phyloP scores from a whole-genome alignment of 129 eudicot species.

The Chrysanthemum lavandulifolium region DNA sequence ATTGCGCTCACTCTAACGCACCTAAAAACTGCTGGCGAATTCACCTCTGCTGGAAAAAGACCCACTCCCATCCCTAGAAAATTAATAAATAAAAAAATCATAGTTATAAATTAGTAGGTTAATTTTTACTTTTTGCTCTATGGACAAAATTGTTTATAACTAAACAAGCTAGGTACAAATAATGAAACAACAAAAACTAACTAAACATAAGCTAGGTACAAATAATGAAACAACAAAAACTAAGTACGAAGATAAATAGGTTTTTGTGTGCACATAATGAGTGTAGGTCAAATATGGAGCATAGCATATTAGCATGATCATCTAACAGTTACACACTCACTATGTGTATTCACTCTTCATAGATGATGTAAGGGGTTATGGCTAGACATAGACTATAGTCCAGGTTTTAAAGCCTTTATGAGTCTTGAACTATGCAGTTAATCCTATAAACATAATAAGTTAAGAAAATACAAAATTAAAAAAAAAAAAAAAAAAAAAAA shows the following conservation, averaged over 20 bases:
- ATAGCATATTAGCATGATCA: neutral
- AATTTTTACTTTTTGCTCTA: neutral
- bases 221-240: no score
- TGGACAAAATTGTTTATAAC: no score
- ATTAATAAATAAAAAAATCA: neutral
- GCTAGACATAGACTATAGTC: no score
- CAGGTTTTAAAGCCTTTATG: no score
- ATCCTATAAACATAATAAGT: no score
- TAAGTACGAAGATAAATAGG: neutral
- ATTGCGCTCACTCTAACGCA: constrained; percentile 75
- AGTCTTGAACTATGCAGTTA: no score
- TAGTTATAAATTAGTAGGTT: neutral
- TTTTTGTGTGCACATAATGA: neutral
- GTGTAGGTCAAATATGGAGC: constrained; percentile 25
- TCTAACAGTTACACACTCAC: constrained; percentile 16
- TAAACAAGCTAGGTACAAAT: no score
- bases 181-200: no score
- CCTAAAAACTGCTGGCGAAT: constrained; percentile 63
- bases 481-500: no score
- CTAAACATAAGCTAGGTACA: no score
- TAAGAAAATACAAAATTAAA: no score
- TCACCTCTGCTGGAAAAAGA: constrained; percentile 71
- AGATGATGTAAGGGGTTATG: no score
- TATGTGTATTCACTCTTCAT: constrained; percentile 19
- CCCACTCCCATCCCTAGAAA: constrained; percentile 72